Base-by-base conservation (phyloP, 306 rosid species). In the Prinsepia uniflora region DNA sequence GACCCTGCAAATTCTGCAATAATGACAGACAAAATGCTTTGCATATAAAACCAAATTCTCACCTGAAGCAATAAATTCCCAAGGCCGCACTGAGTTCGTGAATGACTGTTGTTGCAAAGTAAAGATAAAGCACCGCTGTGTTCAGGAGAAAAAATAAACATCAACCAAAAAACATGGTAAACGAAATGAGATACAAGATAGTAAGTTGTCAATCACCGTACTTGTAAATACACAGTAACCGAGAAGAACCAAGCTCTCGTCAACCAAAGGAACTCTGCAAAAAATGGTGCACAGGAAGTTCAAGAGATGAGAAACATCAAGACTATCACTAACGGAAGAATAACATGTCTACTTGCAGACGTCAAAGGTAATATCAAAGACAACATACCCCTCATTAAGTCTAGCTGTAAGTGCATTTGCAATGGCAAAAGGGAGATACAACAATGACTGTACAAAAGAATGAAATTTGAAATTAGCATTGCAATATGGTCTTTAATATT, bases 61-160 rank as follows among this genome's bases (percentile, higher is more conserved):
- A 91, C 97, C 97, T 91, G 89, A 94, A 91, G 79, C 99, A 91
- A 75, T 75, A 90, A 59, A 91, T 94, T 78, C 99, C 99, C 77
- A 94, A 72, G 64, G 99, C 97, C 52, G 78, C 49, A 55, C 87
- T 95, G 34, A 95, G 91, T 75, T 95, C 97, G 72, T 81, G 87
- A 80, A 95, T 60, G 66, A 95, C 96, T 5, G 96, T 79, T 7
- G 86, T 91, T 0, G 96, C 96, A 14, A 95, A 95, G 75, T 91
- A 82, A 85, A 91, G 73, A 85, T 95, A 95, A 58, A 95, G 83
- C n/a, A 82, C 47, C 73, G 11, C 95, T 95, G 96, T 19, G 50
- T 78, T 60, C 64, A 70, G 43, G 63, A 62, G 62, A 74, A 30
- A 30, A 17, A 75, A 20, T 47, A 76, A 45, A 43, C 55, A 60